Percentiles rank a stretch among this genome's conserved stretches.
These are phyloP conservation scores for Ambrosiella xylebori DNA, from an alignment of 2,329 filamentous ascomycete species.

Conservation along the genomic window DNA sequence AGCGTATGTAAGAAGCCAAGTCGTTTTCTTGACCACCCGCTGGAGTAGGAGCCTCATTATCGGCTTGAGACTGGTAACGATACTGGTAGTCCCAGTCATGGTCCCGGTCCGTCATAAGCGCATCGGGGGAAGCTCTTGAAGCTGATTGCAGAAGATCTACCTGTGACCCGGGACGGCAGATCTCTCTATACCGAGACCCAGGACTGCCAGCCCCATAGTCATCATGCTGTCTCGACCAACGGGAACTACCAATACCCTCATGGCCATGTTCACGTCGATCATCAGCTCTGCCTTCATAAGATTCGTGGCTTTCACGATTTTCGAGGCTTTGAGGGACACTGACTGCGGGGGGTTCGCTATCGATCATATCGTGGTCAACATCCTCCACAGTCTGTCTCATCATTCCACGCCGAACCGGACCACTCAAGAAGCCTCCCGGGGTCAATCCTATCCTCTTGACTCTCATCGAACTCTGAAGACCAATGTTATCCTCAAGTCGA, in stretches of 20 bases:
- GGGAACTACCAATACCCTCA: slow-evolving; percentile 21
- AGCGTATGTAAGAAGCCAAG: slow-evolving; percentile 46
- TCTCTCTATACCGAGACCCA: slow-evolving; percentile 27
- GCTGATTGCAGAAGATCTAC: background rate
- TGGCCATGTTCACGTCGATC: too few species aligned
- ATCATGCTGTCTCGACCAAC: slow-evolving; percentile 22
- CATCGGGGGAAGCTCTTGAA: slow-evolving; percentile 17
- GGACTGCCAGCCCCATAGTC: slow-evolving; percentile 43
- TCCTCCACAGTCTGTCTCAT: slow-evolving; percentile 52
- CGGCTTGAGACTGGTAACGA: background rate
- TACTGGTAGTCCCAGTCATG: background rate
- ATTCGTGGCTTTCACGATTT: slow-evolving; percentile 23
- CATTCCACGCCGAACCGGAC: slow-evolving; percentile 59
- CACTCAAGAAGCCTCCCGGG: slow-evolving; percentile 61
- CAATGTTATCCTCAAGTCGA: slow-evolving; percentile 44
- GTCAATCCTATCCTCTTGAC: slow-evolving; percentile 61
- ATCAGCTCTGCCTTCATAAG: background rate
- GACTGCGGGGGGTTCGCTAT: slow-evolving; percentile 21
- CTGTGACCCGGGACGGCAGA: background rate
- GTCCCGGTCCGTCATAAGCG: background rate
- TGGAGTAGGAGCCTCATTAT: slow-evolving; percentile 19
- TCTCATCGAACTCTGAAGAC: slow-evolving; percentile 55
- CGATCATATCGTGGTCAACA: slow-evolving; percentile 24
- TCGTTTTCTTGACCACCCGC: slow-evolving; percentile 75
- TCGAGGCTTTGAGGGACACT: slow-evolving; percentile 25